phyloP scores from a whole-genome alignment of 768 basidiomycete species.

The Dacryopinax primogenitus region DNA sequence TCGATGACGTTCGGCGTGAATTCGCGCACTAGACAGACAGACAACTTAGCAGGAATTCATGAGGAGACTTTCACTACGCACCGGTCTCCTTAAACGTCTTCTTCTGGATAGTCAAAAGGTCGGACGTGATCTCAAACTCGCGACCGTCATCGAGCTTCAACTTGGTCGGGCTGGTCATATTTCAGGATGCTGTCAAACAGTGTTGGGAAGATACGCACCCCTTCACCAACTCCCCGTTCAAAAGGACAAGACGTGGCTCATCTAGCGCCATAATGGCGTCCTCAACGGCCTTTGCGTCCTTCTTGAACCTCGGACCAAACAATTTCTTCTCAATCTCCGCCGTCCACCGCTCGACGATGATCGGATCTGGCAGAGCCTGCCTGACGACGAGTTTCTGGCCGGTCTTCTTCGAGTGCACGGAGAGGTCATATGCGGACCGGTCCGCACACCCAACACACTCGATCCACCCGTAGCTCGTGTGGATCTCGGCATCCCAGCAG shows the following conservation, averaged over 20 bases:
- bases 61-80: conserved; percentile 19
- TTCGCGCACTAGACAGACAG: conserved; percentile 72
- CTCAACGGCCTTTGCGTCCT: conserved; percentile 57
- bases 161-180: conserved; percentile 35
- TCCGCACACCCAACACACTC: conserved; percentile 99
- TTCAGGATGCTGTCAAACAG: conserved; percentile 7
- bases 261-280: conserved; percentile 52
- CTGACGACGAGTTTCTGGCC: conserved; percentile 76
- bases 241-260: conserved; percentile 47
- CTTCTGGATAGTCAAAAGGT: conserved; percentile 61
- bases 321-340: conserved; percentile 76
- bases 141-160: conserved; percentile 49
- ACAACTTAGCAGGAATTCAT: conserved; percentile 11
- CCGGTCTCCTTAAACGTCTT: conserved; percentile 82
- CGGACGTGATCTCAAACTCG: conserved; percentile 56
- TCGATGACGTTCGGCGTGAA: conserved; percentile 97
- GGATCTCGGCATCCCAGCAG: conserved; percentile 99
- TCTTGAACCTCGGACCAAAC: conserved; percentile 80
- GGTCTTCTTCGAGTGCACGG: conserved; percentile 75
- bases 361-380: conserved; percentile 72
- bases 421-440: conserved; percentile 90
- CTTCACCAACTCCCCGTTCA: conserved; percentile 59
- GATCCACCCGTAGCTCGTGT: conserved; percentile 87
- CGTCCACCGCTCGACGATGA: conserved; percentile 65
- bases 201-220: conserved; percentile 39